Evolutionary conservation across 1,284 basidiomycete species (phyloP).

Genomic region (Puccinia coronata): DNA sequence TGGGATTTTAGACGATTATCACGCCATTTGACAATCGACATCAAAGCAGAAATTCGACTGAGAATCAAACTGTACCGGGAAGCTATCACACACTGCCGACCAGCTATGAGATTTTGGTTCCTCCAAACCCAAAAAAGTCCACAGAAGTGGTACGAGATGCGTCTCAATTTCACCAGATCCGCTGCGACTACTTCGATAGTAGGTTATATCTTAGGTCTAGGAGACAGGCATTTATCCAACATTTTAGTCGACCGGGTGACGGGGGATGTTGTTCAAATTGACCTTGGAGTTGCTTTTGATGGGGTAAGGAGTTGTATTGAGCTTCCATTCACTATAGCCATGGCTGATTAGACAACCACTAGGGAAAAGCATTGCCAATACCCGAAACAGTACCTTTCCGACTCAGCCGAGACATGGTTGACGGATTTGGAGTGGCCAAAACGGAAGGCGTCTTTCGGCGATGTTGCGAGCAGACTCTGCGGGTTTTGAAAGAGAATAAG

Average conservation of each 20-base stretch:
- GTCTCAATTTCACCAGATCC: slow-evolving; percentile 84
- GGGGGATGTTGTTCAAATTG: slow-evolving; percentile 91
- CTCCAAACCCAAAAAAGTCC: slow-evolving; percentile 83
- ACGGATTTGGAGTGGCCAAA: slow-evolving; percentile 86
- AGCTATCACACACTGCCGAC: slow-evolving; percentile 68
- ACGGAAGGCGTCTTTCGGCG: slow-evolving; percentile 92
- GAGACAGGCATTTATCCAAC: slow-evolving; percentile 89
- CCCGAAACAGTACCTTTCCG: slow-evolving; percentile 94
- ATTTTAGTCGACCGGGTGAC: slow-evolving; percentile 81
- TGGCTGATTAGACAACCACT: background rate
- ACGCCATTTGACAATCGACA: slow-evolving; percentile 52
- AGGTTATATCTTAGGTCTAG: slow-evolving; percentile 86
- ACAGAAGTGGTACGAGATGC: slow-evolving; percentile 88
- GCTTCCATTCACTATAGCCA: background rate
- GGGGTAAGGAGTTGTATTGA: slow-evolving; percentile 57
- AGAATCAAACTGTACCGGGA: slow-evolving; percentile 62
- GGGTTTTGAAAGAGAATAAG: slow-evolving; percentile 80
- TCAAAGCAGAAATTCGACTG: slow-evolving; percentile 56
- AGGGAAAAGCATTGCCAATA: slow-evolving; percentile 79
- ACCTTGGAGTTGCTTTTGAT: slow-evolving; percentile 95
- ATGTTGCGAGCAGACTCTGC: slow-evolving; percentile 89
- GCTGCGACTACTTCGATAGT: slow-evolving; percentile 92
- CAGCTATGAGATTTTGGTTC: slow-evolving; percentile 93
- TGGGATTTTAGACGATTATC: slow-evolving; percentile 32
- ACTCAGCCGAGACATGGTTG: slow-evolving; percentile 87